A percentile compares a stretch with the other conserved stretches of the same genome.
Evolutionary conservation across 352 stramenopile species (phyloP).

Genomic region (Globisporangium cystogenes): DNA sequence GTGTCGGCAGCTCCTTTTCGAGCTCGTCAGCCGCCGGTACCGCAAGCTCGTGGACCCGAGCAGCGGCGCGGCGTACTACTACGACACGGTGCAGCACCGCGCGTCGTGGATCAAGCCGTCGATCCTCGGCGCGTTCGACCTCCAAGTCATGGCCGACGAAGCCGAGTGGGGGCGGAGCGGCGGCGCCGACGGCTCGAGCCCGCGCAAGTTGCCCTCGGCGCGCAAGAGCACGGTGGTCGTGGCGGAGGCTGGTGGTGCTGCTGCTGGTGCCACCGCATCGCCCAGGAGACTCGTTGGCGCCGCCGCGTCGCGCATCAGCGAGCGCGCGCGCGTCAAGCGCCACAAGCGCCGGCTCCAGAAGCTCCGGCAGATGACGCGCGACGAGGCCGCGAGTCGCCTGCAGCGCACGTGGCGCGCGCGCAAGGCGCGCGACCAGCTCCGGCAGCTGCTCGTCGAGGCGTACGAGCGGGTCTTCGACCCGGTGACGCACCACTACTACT

Average conservation of each 20-base stretch:
- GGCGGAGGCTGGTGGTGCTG: too few species aligned
- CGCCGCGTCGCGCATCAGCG: slow-evolving; percentile 28
- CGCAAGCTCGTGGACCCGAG: slow-evolving; percentile 47
- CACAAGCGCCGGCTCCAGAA: slow-evolving; percentile 58
- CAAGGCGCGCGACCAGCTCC: slow-evolving; percentile 32
- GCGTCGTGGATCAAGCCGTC: slow-evolving; percentile 60
- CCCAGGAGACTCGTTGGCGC: background rate
- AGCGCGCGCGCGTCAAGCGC: slow-evolving; percentile 51
- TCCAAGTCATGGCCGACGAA: slow-evolving; percentile 25
- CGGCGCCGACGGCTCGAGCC: background rate
- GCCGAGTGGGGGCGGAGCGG: background rate
- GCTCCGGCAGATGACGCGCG: slow-evolving; percentile 41
- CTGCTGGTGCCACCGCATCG: background rate
- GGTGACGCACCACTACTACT: slow-evolving; percentile 56
- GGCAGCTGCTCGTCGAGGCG: slow-evolving; percentile 31
- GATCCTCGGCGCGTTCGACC: slow-evolving; percentile 44
- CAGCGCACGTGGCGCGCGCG: slow-evolving; percentile 44
- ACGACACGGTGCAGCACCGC: slow-evolving; percentile 39
- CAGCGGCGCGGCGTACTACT: slow-evolving; percentile 53
- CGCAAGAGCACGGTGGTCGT: slow-evolving; percentile 12
- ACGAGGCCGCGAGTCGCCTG: slow-evolving; percentile 48
- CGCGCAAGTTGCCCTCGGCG: slow-evolving; percentile 4
- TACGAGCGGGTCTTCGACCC: slow-evolving; percentile 80
- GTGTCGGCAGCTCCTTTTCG: slow-evolving; percentile 33
- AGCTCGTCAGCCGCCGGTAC: slow-evolving; percentile 41